Evolutionary conservation across 352 stramenopile genomes (phyloP).

Genomic region (Pythium chondricola): DNA sequence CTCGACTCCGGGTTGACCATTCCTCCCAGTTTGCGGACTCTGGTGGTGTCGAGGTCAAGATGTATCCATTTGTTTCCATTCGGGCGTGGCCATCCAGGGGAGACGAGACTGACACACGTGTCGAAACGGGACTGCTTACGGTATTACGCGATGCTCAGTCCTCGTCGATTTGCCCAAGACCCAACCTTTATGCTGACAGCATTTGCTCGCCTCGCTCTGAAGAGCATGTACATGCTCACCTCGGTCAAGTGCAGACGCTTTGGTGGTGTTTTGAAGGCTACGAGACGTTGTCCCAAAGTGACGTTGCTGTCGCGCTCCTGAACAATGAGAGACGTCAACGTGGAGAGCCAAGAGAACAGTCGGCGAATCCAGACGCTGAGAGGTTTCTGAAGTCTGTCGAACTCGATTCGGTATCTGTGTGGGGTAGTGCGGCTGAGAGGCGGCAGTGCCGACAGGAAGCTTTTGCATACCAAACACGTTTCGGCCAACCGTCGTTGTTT

Average conservation of each 20-base stretch:
- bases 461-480: slow-evolving; percentile 17
- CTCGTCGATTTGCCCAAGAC: slow-evolving; percentile 14
- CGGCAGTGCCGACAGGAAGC: slow-evolving; percentile 13
- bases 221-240: slow-evolving; percentile 18
- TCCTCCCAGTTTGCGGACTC: slow-evolving; percentile 1
- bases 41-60: slow-evolving; percentile 8
- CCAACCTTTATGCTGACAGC: slow-evolving; percentile 5
- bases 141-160: slow-evolving; percentile 12
- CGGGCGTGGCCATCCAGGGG: slow-evolving; percentile 9
- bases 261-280: slow-evolving; percentile 9
- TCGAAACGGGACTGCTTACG: slow-evolving; percentile 11
- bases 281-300: slow-evolving; percentile 2
- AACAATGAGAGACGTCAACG: slow-evolving; percentile 12
- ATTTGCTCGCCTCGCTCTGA: slow-evolving; percentile 6
- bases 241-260: slow-evolving; percentile 11
- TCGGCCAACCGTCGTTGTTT: slow-evolving; percentile 12
- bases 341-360: not conserved
- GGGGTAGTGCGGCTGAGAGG: slow-evolving; percentile 15
- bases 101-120: not conserved
- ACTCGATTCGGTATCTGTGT: slow-evolving; percentile 9
- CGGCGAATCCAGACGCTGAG: not conserved
- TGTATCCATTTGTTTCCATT: slow-evolving; percentile 17
- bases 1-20: slow-evolving; percentile 8
- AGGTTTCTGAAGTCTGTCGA: slow-evolving; percentile 12
- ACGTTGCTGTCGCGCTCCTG: not conserved